Evolutionary conservation across 1,284 basidiomycete genomes (phyloP).

Genomic region (Cutaneotrichosporon sp.): DNA sequence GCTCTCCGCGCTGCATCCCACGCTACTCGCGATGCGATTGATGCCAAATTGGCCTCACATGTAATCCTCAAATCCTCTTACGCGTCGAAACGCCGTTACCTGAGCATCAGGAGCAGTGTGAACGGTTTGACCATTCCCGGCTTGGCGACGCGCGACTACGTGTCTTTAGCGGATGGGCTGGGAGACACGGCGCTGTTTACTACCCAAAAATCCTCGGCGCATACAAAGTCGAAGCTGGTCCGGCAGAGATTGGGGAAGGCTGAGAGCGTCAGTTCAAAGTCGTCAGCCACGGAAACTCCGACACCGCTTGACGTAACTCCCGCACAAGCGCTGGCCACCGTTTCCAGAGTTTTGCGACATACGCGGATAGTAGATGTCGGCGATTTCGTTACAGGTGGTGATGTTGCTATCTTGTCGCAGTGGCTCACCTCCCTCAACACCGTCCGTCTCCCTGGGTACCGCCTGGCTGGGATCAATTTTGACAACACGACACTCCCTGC

Average conservation of each 20-base stretch:
- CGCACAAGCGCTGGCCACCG: neutral
- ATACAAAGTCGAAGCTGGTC: too few species aligned
- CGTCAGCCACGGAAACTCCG: too few species aligned
- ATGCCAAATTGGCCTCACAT: constrained; percentile 1
- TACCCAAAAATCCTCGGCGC: neutral
- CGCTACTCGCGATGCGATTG: neutral
- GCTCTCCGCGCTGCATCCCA: neutral
- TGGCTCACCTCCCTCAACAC: neutral
- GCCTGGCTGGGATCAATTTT: neutral
- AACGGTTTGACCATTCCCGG: neutral
- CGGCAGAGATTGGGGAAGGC: too few species aligned
- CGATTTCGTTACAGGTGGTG: neutral
- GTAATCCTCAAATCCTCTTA: neutral
- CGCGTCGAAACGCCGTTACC: neutral
- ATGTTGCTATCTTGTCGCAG: neutral
- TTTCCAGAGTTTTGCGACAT: neutral
- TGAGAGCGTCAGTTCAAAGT: too few species aligned
- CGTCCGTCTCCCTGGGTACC: neutral
- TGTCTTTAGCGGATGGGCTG: neutral
- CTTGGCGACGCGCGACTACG: neutral
- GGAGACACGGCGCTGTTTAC: neutral
- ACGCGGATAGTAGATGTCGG: neutral
- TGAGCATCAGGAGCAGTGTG: neutral
- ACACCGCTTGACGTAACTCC: neutral
- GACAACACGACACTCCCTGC: neutral